These are phyloP conservation scores for Alisma plantagoaquatica DNA, from an alignment of 106 monocot species.

Conservation along the genomic window DNA sequence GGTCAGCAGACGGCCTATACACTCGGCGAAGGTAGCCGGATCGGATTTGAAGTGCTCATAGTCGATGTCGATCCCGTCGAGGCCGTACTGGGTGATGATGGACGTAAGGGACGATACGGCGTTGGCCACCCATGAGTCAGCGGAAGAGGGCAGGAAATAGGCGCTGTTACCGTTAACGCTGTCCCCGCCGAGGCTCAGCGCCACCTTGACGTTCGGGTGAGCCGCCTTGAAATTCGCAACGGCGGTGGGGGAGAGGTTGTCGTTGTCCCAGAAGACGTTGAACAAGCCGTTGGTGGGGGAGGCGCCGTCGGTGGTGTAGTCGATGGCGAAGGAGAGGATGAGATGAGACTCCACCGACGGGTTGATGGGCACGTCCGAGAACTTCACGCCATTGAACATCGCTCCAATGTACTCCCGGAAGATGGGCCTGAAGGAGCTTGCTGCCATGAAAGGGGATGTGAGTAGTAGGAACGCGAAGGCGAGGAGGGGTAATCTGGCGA, in stretches of 20 bases:
- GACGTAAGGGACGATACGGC: slow-evolving; percentile 2
- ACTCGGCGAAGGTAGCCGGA: neutral
- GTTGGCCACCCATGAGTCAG: slow-evolving; percentile 2
- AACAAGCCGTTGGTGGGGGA: slow-evolving; percentile 5
- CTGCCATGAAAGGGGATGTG: too few species aligned
- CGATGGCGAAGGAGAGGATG: slow-evolving; percentile 12
- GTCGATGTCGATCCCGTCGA: slow-evolving; percentile 11
- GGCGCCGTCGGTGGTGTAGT: slow-evolving; percentile 1
- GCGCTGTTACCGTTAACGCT: neutral
- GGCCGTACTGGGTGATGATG: slow-evolving; percentile 1
- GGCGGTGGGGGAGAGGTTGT: neutral
- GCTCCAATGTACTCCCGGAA: slow-evolving; percentile 7
- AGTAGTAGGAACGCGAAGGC: too few species aligned
- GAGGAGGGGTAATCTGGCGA: too few species aligned
- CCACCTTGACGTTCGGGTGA: slow-evolving; percentile 2
- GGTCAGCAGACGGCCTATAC: slow-evolving; percentile 3
- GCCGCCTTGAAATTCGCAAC: neutral
- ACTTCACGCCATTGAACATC: neutral
- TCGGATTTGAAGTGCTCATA: slow-evolving; percentile 6
- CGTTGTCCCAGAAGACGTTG: slow-evolving; percentile 8
- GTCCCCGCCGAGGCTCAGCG: slow-evolving; percentile 6
- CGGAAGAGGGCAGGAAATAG: neutral
- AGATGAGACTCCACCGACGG: neutral
- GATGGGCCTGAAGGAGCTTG: too few species aligned
- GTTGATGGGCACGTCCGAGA: slow-evolving; percentile 5